Percentiles rank a stretch among this genome's conserved stretches.
phyloP scores from a whole-genome alignment of 2,329 filamentous ascomycete genomes.

The Microdochium paspali region DNA sequence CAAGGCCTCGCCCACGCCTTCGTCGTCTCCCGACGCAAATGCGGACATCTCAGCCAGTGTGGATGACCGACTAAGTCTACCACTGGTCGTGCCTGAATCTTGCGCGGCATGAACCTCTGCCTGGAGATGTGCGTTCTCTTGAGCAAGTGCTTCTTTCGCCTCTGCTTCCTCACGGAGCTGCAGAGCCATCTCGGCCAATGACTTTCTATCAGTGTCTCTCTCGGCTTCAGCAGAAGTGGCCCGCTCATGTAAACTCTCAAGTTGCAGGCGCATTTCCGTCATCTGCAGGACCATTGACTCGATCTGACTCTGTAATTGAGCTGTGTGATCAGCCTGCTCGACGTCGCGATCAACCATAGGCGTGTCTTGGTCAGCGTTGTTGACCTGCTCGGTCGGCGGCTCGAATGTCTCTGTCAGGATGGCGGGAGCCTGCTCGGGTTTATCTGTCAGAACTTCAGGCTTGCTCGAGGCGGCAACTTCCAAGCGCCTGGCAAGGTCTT shows the following conservation, averaged over 20 bases:
- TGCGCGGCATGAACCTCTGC: slow-evolving; percentile 20
- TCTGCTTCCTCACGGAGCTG: slow-evolving; percentile 65
- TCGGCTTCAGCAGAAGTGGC: slow-evolving; percentile 77
- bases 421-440: slow-evolving; percentile 24
- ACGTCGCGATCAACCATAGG: slow-evolving; percentile 6
- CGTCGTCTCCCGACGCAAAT: slow-evolving; percentile 18
- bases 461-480: slow-evolving; percentile 40
- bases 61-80: neutral
- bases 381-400: slow-evolving; percentile 24
- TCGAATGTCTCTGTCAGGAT: slow-evolving; percentile 37
- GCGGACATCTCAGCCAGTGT: slow-evolving; percentile 7
- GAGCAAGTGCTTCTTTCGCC: slow-evolving; percentile 33
- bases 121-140: slow-evolving; percentile 28
- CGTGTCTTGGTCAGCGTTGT: slow-evolving; percentile 9
- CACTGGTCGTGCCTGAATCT: slow-evolving; percentile 7
- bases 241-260: slow-evolving; percentile 67
- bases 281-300: slow-evolving; percentile 74
- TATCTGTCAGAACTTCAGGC: slow-evolving; percentile 25
- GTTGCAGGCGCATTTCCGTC: slow-evolving; percentile 68
- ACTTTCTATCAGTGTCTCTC: slow-evolving; percentile 60
- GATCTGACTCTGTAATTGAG: slow-evolving; percentile 57
- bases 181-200: slow-evolving; percentile 79
- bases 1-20: neutral
- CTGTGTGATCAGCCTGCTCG: slow-evolving; percentile 16
- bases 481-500: slow-evolving; percentile 68